These are phyloP conservation scores for Thecaphora thlaspeos DNA, from an alignment of 1,284 basidiomycete genomes.

Conservation along the genomic window DNA sequence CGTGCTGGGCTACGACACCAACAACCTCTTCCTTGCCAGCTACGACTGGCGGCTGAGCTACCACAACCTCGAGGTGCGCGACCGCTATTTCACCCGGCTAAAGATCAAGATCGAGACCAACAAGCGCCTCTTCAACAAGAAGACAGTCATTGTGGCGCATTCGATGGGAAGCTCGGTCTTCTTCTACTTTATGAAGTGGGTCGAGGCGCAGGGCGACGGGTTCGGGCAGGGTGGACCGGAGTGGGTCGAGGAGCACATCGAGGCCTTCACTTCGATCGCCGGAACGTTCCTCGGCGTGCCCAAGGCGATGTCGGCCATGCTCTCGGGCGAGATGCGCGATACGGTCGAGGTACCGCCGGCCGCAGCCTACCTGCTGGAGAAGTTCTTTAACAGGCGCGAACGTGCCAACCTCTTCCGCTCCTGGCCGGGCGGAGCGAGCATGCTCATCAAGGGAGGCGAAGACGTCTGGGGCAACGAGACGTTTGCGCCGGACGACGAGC, in stretches of 20 bases:
- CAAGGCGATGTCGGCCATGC: conserved; percentile 92
- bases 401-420: conserved; percentile 85
- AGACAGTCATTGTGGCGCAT: conserved; percentile 83
- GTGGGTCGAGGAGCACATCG: conserved; percentile 80
- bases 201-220: conserved; percentile 71
- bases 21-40: conserved; percentile 51
- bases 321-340: conserved; percentile 85
- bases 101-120: conserved; percentile 83
- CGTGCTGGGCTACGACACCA: conserved; percentile 53
- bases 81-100: conserved; percentile 85
- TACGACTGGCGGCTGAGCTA: conserved; percentile 71
- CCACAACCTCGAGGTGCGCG: conserved; percentile 81
- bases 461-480: conserved; percentile 78
- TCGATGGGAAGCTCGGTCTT: conserved; percentile 59
- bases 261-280: conserved; percentile 66
- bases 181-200: conserved; percentile 72
- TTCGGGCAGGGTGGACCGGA: conserved; percentile 80
- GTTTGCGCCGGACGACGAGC: conserved; percentile 52
- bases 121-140: conserved; percentile 71
- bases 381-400: conserved; percentile 79
- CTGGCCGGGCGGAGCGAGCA: conserved; percentile 86
- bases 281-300: conserved; percentile 78
- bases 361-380: conserved; percentile 70
- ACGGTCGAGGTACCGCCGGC: conserved; percentile 89
- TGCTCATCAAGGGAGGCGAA: conserved; percentile 72